phyloP scores from a whole-genome alignment of 192 early-diverging fungal species.

The Rhizophagus clarus region DNA sequence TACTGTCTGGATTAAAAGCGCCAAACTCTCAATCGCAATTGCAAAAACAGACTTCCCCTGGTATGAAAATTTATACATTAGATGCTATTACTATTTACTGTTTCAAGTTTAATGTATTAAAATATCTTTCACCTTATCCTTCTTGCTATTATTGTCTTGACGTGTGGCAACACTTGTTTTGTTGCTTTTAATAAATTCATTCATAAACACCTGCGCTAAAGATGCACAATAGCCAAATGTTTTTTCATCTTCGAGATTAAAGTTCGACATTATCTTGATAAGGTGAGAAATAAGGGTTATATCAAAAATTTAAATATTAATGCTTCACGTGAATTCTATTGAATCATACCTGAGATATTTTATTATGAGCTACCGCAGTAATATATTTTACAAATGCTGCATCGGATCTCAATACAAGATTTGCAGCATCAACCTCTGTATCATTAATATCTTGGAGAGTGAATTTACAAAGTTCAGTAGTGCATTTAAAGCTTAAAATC shows the following conservation, averaged over 20 bases:
- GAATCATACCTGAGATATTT: slow-evolving; percentile 38
- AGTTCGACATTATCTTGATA: slow-evolving; percentile 5
- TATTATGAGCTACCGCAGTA: slow-evolving; percentile 38
- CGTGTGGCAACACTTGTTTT: background rate
- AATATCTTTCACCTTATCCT: slow-evolving; percentile 28
- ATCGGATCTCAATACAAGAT: slow-evolving; percentile 36
- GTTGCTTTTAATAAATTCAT: slow-evolving; percentile 33
- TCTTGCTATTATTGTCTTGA: slow-evolving; percentile 8
- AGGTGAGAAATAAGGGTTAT: background rate
- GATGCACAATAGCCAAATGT: slow-evolving; percentile 29
- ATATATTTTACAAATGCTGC: slow-evolving; percentile 55
- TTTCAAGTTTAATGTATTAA: background rate
- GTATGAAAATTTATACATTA: background rate
- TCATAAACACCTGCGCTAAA: slow-evolving; percentile 32
- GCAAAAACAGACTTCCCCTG: slow-evolving; percentile 32
- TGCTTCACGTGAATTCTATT: background rate
- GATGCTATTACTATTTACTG: too few relatives aligned
- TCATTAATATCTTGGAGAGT: slow-evolving; percentile 35
- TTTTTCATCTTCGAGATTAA: slow-evolving; percentile 6
- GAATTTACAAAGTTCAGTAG: slow-evolving; percentile 39
- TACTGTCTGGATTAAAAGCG: slow-evolving; percentile 20
- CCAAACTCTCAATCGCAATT: slow-evolving; percentile 27
- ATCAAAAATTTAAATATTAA: slow-evolving; percentile 1
- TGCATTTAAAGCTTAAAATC: slow-evolving; percentile 39
- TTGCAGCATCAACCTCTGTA: slow-evolving; percentile 19